Base-by-base conservation (phyloP, 2,329 filamentous ascomycete species). In the Pseudogymnoascus sp. region DNA sequence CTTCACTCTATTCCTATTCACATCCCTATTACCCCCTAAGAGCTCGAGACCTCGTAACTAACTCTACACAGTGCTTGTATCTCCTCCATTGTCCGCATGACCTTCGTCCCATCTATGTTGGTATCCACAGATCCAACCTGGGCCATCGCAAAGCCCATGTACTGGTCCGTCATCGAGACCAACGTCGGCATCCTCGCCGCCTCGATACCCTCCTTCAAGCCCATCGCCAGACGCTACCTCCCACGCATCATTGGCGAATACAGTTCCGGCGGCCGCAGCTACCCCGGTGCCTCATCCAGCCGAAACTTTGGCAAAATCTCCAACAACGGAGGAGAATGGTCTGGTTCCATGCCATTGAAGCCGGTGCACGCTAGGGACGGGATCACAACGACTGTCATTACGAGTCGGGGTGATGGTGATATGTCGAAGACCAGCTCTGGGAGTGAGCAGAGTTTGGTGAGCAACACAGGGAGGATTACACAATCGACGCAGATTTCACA, bases 11-110 rank as follows among this genome's bases (percentile, higher is more conserved):
- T 18, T 58, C 33, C 7, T 9, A 6, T 39, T 30, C 22, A 30
- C 36, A 36, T 15, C 15, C 9, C 18, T 22, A 25, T 25, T 9
- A 14, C 5, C 18, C 11, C 39, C 9, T n/a, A 6, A 9, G 25
- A 18, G 2, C 7, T 18, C n/a, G n/a, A 33, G 25, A 18, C n/a
- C n/a, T 53, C 7, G 8, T 7, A n/a, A 59, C 47, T 59, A 62
- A 15, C 37, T 18, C 6, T 11, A 0, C 9, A 47, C 60, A 77
- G 76, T 63, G 75, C 76, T 41, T 78, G 76, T 61, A 66, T 78
- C 37, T 77, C 76, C 11, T 77, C 75, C 6, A 77, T 78, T 60
- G 73, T 79, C 41, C 74, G 77, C 60, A 76, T 78, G 59, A 77
- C 75, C 22, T 77, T 73, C 38, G 74, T 79, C 61, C 76, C 75